Conservation (phyloP, 1,284 basidiomycete species). For the Cutaneotrichosporon spelunceum region DNA sequence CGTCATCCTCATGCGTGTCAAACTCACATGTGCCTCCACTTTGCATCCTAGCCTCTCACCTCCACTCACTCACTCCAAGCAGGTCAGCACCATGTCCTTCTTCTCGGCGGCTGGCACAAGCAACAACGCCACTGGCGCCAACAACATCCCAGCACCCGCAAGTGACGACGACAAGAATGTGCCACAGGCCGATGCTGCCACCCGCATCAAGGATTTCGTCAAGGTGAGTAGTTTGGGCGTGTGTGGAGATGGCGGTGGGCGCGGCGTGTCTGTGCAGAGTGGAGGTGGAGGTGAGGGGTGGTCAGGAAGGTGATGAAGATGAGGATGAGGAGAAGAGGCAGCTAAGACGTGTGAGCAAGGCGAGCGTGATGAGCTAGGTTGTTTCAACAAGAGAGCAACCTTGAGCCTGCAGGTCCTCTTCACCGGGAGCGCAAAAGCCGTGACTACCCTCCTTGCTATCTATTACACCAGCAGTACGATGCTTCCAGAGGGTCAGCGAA, state of each 20-base stretch:
- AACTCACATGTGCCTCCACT: not conserved
- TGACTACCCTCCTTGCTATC: no score
- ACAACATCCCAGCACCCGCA: slow-evolving; percentile 40
- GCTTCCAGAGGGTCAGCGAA: no score
- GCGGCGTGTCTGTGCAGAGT: not conserved
- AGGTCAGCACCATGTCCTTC: slow-evolving; percentile 2
- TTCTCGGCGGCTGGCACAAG: slow-evolving; percentile 9
- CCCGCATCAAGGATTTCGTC: slow-evolving; percentile 42
- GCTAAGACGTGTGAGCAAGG: not conserved
- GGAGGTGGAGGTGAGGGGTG: not conserved
- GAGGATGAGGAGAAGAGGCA: no score
- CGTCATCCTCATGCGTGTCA: not conserved
- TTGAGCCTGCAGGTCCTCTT: no score
- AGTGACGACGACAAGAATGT: slow-evolving; percentile 38
- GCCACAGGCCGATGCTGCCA: slow-evolving; percentile 38
- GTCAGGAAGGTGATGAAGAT: not conserved
- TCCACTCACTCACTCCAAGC: slow-evolving; percentile 1
- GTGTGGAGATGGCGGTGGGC: not conserved
- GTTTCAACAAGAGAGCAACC: no score
- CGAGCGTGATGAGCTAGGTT: not conserved
- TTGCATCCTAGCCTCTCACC: not conserved
- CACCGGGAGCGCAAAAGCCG: no score
- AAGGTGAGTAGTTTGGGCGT: slow-evolving; percentile 29
- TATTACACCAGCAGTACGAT: no score
- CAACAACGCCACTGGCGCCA: slow-evolving; percentile 28